phyloP scores from a whole-genome alignment of 352 stramenopile genomes.

The Salisapilia sapeloensis region DNA sequence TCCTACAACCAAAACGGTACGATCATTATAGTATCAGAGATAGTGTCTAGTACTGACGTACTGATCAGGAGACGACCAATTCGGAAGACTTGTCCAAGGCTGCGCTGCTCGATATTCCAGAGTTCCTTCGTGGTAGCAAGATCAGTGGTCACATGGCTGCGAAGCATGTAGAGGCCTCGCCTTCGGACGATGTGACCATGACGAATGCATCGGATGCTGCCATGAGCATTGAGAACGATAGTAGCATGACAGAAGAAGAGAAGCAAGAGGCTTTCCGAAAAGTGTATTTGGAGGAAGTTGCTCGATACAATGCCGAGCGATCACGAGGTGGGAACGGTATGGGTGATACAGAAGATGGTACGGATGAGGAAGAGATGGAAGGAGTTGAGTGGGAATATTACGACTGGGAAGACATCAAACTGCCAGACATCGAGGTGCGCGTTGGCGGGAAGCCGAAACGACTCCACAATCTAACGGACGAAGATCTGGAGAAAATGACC shows the following conservation, averaged over 20 bases:
- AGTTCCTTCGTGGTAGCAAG: constrained; percentile 67
- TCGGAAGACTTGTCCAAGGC: too few species aligned
- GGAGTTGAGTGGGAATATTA: constrained; percentile 79
- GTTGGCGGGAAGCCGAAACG: constrained; percentile 50
- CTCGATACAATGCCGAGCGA: constrained; percentile 75
- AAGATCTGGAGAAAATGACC: constrained; percentile 71
- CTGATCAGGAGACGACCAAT: constrained; percentile 5
- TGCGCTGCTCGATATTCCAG: constrained; percentile 42
- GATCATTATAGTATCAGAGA: neutral
- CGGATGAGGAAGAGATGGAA: constrained; percentile 64
- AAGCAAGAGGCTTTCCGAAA: constrained; percentile 67
- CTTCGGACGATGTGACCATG: constrained; percentile 7
- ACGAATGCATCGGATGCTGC: constrained; percentile 14
- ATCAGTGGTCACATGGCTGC: constrained; percentile 78
- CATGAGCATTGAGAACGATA: constrained; percentile 17
- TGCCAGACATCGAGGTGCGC: constrained; percentile 28
- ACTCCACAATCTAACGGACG: constrained; percentile 50
- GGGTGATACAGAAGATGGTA: constrained; percentile 52
- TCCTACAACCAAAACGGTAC: constrained; percentile 40
- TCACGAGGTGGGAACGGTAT: constrained; percentile 61
- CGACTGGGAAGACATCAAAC: constrained; percentile 27
- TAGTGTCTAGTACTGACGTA: neutral
- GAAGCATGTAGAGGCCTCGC: constrained; percentile 43
- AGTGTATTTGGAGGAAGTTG: constrained; percentile 67
- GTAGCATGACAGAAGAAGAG: constrained; percentile 68